phyloP scores from a whole-genome alignment of 2,329 filamentous ascomycete genomes.

The Talaromyces verruculosus region DNA sequence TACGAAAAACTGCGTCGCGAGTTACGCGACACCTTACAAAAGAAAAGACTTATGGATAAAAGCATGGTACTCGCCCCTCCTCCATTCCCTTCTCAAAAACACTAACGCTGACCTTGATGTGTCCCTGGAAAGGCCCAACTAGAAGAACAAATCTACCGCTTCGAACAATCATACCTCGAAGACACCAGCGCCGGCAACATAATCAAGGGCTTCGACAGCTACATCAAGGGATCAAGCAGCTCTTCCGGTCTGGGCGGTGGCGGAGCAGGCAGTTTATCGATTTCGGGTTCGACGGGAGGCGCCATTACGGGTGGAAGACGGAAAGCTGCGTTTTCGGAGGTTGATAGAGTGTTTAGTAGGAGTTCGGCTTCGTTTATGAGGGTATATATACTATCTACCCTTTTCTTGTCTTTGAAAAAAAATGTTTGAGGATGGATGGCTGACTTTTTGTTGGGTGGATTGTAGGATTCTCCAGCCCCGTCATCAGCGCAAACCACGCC shows the following conservation, averaged over 20 bases:
- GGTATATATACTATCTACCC: conserved; percentile 25
- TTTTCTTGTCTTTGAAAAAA: neutral
- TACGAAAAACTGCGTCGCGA: conserved; percentile 71
- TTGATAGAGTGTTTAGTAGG: conserved; percentile 50
- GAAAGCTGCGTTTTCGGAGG: conserved; percentile 47
- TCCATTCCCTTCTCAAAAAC: neutral
- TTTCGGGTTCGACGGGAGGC: conserved; percentile 23
- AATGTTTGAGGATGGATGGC: neutral
- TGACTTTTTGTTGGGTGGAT: neutral
- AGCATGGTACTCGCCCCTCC: conserved; percentile 48
- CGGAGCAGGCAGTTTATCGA: conserved; percentile 34
- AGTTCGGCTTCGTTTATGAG: conserved; percentile 52
- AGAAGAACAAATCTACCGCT: conserved; percentile 80
- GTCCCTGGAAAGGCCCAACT: conserved; percentile 50
- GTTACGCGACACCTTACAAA: conserved; percentile 65
- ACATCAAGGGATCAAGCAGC: conserved; percentile 81
- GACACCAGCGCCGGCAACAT: conserved; percentile 88
- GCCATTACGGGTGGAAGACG: conserved; percentile 33
- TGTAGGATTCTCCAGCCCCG: conserved; percentile 44
- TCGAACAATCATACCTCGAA: conserved; percentile 86
- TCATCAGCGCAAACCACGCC: conserved; percentile 50
- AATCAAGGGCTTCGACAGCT: conserved; percentile 95
- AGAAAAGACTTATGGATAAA: conserved; percentile 64
- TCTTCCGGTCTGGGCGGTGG: conserved; percentile 29
- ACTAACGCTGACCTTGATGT: neutral